Evolutionary conservation across 2,329 filamentous ascomycete genomes (phyloP).

Genomic region (Chaetomium strumarium): DNA sequence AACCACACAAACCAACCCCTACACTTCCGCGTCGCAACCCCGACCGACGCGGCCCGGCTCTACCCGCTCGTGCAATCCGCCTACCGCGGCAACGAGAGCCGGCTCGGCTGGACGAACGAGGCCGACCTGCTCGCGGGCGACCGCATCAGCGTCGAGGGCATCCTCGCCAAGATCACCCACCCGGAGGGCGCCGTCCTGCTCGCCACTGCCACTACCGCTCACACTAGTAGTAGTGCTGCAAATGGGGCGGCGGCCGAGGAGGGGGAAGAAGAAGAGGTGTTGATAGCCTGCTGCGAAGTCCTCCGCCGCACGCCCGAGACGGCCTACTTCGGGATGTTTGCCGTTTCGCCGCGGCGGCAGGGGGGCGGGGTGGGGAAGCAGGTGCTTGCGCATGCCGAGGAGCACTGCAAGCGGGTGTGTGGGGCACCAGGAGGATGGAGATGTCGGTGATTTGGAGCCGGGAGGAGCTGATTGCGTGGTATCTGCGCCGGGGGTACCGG

Average conservation of each 20-base stretch:
- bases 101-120: slow-evolving; percentile 43
- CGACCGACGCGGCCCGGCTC: slow-evolving; percentile 19
- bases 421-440: slow-evolving; percentile 33
- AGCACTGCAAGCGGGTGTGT: slow-evolving; percentile 31
- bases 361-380: slow-evolving; percentile 38
- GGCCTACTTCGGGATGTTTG: slow-evolving; percentile 44
- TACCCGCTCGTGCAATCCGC: slow-evolving; percentile 38
- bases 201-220: slow-evolving; percentile 19
- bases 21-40: slow-evolving; percentile 13
- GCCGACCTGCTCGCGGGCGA: slow-evolving; percentile 39
- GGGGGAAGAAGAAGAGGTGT: slow-evolving; percentile 17
- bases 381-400: slow-evolving; percentile 38
- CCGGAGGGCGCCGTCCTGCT: slow-evolving; percentile 35
- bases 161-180: slow-evolving; percentile 34
- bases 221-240: background rate
- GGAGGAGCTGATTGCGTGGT: slow-evolving; percentile 42
- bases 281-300: slow-evolving; percentile 41
- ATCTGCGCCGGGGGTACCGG: slow-evolving; percentile 38
- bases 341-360: slow-evolving; percentile 39
- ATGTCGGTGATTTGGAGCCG: slow-evolving; percentile 41
- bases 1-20: background rate
- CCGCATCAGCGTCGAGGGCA: slow-evolving; percentile 34
- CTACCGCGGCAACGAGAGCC: slow-evolving; percentile 38
- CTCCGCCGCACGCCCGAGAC: slow-evolving; percentile 23
- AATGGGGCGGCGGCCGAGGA: no score